A percentile compares a stretch with the other conserved stretches of the same genome.
These are phyloP conservation scores for Nakazawaea siamensis DNA, from an alignment of 805 yeast genomes.

Conservation along the genomic window DNA sequence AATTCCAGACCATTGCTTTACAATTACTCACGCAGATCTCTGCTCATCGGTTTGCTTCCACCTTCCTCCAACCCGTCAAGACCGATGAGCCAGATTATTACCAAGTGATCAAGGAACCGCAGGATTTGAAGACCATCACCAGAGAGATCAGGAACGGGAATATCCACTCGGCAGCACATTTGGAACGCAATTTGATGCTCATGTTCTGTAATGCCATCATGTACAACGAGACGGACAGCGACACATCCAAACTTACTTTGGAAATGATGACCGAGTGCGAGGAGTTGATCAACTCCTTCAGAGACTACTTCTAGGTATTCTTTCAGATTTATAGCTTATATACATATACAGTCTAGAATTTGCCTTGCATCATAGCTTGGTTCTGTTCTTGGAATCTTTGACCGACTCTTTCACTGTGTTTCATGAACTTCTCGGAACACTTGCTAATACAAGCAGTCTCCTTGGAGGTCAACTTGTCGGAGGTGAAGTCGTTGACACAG, in stretches of 20 bases:
- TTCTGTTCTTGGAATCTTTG: slow-evolving; percentile 98
- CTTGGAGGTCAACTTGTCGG: slow-evolving; percentile 74
- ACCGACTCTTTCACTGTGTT: slow-evolving; percentile 97
- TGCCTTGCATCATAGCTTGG: slow-evolving; percentile 61
- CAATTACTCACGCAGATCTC: slow-evolving; percentile 58
- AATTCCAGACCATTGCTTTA: slow-evolving; percentile 53
- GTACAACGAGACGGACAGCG: slow-evolving; percentile 65
- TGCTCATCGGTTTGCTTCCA: slow-evolving; percentile 65
- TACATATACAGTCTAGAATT: slow-evolving; percentile 1
- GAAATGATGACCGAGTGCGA: slow-evolving; percentile 68
- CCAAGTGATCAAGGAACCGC: slow-evolving; percentile 52
- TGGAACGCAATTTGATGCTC: slow-evolving; percentile 60
- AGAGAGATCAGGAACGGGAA: slow-evolving; percentile 50
- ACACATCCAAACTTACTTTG: slow-evolving; percentile 50
- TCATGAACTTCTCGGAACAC: slow-evolving; percentile 96
- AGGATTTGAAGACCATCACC: slow-evolving; percentile 58
- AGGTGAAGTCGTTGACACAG: slow-evolving; percentile 97
- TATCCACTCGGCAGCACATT: slow-evolving; percentile 37
- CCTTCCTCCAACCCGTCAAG: slow-evolving; percentile 64
- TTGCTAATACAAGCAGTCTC: slow-evolving; percentile 82
- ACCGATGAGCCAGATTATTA: slow-evolving; percentile 66
- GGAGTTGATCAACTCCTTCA: slow-evolving; percentile 46
- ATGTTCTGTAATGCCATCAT: slow-evolving; percentile 83
- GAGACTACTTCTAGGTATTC: slow-evolving; percentile 27
- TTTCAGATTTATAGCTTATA: not conserved